These are phyloP conservation scores for Termitomyces sp. DNA, from an alignment of 768 basidiomycete genomes.

Conservation along the genomic window DNA sequence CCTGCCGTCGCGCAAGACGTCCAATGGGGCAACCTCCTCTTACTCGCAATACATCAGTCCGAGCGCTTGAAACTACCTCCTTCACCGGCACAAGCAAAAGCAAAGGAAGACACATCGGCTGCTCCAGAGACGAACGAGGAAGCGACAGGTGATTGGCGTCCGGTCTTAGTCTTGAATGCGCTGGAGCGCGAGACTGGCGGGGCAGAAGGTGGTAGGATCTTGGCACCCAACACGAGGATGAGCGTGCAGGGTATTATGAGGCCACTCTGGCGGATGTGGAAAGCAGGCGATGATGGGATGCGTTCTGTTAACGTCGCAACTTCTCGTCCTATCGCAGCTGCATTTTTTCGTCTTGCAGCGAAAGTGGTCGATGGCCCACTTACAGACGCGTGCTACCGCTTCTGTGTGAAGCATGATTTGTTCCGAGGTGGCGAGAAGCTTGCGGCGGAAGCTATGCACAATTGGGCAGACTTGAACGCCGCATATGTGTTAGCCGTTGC, in stretches of 20 bases:
- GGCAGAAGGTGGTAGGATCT: neutral
- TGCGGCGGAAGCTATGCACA: constrained; percentile 1
- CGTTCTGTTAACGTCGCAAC: constrained; percentile 21
- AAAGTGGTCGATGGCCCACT: constrained; percentile 34
- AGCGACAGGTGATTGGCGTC: constrained; percentile 33
- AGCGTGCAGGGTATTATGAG: constrained; percentile 25
- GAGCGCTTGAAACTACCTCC: constrained; percentile 5
- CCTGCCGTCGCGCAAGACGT: constrained; percentile 23
- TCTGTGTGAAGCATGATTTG: constrained; percentile 26
- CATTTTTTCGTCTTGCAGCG: constrained; percentile 46
- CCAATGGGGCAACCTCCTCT: constrained; percentile 42
- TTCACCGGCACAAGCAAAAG: neutral
- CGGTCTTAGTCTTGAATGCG: constrained; percentile 37
- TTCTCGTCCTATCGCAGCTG: constrained; percentile 34
- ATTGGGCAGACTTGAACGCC: constrained; percentile 27
- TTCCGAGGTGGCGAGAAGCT: constrained; percentile 21
- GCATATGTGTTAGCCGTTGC: constrained; percentile 31
- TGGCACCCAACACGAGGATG: constrained; percentile 5
- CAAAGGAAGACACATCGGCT: neutral
- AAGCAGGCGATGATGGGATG: constrained; percentile 11
- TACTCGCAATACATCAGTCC: constrained; percentile 32
- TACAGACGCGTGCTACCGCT: constrained; percentile 31
- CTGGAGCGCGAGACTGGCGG: constrained; percentile 28
- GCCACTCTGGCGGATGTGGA: constrained; percentile 43
- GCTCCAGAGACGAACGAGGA: neutral